These are phyloP conservation scores for Articulospora tetracladia DNA, from an alignment of 495 filamentous ascomycete genomes.

Conservation along the genomic window DNA sequence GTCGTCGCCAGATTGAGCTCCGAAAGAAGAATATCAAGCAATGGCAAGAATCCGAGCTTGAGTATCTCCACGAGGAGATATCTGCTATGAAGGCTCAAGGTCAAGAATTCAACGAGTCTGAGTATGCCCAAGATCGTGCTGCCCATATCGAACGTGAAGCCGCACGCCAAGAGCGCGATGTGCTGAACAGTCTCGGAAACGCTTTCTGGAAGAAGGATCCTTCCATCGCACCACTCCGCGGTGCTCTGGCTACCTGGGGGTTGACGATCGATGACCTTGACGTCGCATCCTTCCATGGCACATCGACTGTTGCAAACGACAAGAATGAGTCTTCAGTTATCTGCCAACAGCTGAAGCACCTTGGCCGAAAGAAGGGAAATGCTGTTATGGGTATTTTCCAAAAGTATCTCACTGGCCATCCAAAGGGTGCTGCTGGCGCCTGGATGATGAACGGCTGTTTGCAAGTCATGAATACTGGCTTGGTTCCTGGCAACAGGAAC, in stretches of 20 bases:
- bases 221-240: conserved; percentile 89
- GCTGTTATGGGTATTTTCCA: conserved; percentile 97
- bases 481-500: conserved; percentile 96
- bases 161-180: conserved; percentile 84
- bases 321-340: conserved; percentile 99
- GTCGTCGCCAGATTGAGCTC: conserved; percentile 88
- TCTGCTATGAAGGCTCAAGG: conserved; percentile 84
- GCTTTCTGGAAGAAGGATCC: conserved; percentile 97
- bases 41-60: conserved; percentile 92
- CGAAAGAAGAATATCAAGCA: conserved; percentile 87
- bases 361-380: conserved; percentile 94
- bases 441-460: conserved; percentile 99
- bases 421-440: conserved; percentile 97
- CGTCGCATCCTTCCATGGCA: conserved; percentile 98
- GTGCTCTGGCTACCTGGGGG: conserved; percentile 94
- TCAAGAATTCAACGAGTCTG: conserved; percentile 66
- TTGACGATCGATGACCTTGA: conserved; percentile 94
- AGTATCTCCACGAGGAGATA: conserved; percentile 89
- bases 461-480: conserved; percentile 87
- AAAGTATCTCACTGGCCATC: conserved; percentile 97
- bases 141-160: conserved; percentile 88
- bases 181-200: conserved; percentile 86
- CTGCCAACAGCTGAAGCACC: conserved; percentile 92
- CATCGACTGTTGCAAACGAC: conserved; percentile 96
- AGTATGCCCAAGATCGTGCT: conserved; percentile 83